Conservation (phyloP, 2,329 filamentous ascomycete species). For the Scopulariopsis brevicaulis region DNA sequence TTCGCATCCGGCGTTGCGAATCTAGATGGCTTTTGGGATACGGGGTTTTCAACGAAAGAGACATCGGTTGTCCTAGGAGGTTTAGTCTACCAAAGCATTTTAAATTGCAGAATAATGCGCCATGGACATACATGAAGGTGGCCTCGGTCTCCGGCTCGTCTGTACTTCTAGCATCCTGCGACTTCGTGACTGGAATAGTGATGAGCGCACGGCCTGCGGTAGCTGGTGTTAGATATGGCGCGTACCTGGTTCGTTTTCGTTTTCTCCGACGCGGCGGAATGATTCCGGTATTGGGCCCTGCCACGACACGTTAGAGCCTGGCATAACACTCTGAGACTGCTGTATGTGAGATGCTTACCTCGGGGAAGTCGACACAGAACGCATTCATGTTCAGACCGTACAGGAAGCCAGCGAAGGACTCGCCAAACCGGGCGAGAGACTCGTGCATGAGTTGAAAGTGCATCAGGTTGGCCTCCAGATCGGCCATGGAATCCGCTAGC, state of each 20-base stretch:
- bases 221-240: neutral
- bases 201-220: neutral
- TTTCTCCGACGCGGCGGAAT: slow-evolving; percentile 55
- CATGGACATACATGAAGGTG: neutral
- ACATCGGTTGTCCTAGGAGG: slow-evolving; percentile 70
- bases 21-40: slow-evolving; percentile 36
- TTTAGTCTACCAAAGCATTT: slow-evolving; percentile 10
- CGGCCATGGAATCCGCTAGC: slow-evolving; percentile 84
- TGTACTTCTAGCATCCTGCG: neutral
- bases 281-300: slow-evolving; percentile 77
- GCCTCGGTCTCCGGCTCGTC: neutral
- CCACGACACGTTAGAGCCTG: neutral
- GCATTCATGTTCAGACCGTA: slow-evolving; percentile 99
- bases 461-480: slow-evolving; percentile 95
- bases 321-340: slow-evolving; percentile 3
- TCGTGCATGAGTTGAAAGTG: slow-evolving; percentile 96
- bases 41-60: slow-evolving; percentile 79
- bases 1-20: slow-evolving; percentile 30
- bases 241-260: slow-evolving; percentile 21
- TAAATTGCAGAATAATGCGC: neutral
- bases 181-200: slow-evolving; percentile 17
- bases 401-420: slow-evolving; percentile 90
- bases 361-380: slow-evolving; percentile 94
- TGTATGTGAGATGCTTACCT: slow-evolving; percentile 43
- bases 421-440: slow-evolving; percentile 82